phyloP scores from a whole-genome alignment of 768 basidiomycete species.

The Psilocybe azurescens region DNA sequence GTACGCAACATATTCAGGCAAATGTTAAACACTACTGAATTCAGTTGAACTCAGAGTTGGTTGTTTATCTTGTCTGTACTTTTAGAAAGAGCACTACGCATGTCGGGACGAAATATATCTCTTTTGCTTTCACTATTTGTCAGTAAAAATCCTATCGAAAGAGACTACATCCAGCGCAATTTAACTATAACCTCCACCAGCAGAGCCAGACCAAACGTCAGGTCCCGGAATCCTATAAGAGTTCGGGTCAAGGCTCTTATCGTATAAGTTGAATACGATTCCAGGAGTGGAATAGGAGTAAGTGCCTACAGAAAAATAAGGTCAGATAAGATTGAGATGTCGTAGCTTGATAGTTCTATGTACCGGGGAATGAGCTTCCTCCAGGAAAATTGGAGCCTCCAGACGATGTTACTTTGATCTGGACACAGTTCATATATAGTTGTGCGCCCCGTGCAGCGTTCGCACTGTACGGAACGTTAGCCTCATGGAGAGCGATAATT shows the following conservation, averaged over 20 bases:
- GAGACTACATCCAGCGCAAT: not conserved
- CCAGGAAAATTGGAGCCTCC: conserved; percentile 32
- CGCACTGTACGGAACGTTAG: conserved; percentile 31
- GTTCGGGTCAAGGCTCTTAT: conserved; percentile 21
- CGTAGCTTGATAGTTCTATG: not conserved
- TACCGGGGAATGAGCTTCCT: conserved; percentile 35
- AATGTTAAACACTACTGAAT: not conserved
- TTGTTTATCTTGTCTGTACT: no score
- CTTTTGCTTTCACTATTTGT: no score
- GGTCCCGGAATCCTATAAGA: conserved; percentile 37
- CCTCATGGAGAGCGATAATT: conserved; percentile 39
- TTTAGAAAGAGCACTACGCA: no score
- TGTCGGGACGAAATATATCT: no score
- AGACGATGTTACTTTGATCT: conserved; percentile 43
- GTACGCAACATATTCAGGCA: not conserved
- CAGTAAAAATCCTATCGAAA: no score
- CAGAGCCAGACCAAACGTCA: conserved; percentile 34
- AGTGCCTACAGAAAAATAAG: conserved; percentile 17
- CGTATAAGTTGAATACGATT: conserved; percentile 38
- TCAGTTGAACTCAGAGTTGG: no score
- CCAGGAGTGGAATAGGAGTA: conserved; percentile 37
- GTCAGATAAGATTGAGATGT: not conserved
- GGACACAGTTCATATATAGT: conserved; percentile 55
- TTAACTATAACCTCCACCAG: conserved; percentile 26
- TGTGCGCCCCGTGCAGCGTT: conserved; percentile 49